phyloP scores from a whole-genome alignment of 208 protist species.

The Wallacemonas collosoma region DNA sequence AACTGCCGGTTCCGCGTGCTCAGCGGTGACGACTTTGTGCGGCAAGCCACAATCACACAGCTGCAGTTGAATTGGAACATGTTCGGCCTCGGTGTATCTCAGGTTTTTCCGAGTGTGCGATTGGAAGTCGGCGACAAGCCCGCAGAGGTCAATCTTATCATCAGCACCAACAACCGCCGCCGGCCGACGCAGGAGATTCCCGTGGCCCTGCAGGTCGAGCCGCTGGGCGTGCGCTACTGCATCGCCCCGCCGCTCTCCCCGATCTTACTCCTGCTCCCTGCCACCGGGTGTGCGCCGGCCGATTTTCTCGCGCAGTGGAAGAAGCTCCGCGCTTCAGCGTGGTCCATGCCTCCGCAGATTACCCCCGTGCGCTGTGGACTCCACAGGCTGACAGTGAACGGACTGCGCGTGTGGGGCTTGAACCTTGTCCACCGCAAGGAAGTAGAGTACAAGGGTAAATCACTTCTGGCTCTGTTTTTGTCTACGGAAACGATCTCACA shows the following conservation, averaged over 20 bases:
- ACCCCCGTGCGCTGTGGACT: constrained; percentile 22
- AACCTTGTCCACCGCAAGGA: constrained; percentile 54
- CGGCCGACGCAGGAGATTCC: constrained; percentile 40
- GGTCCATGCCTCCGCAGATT: constrained; percentile 42
- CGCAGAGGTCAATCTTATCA: constrained; percentile 26
- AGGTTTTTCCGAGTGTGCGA: constrained; percentile 43
- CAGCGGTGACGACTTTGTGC: constrained; percentile 51
- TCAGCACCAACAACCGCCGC: constrained; percentile 50
- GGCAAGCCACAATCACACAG: constrained; percentile 28
- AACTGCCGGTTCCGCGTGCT: constrained; percentile 42
- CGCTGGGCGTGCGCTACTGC: constrained; percentile 59
- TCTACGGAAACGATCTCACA: constrained; percentile 52
- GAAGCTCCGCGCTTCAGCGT: constrained; percentile 34
- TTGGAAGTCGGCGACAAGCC: constrained; percentile 43
- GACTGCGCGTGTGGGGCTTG: constrained; percentile 53
- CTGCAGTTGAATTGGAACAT: constrained; percentile 75
- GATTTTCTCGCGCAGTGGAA: constrained; percentile 34
- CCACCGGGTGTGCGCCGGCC: constrained; percentile 28
- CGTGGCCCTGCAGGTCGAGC: constrained; percentile 52
- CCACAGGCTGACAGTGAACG: constrained; percentile 36
- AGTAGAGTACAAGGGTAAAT: constrained; percentile 1
- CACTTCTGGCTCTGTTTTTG: constrained; percentile 35
- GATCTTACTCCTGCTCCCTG: constrained; percentile 55
- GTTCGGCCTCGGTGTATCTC: constrained; percentile 60
- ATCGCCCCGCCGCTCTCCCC: constrained; percentile 57